A percentile compares a stretch with the other conserved stretches of the same genome.
phyloP scores from a whole-genome alignment of 2,329 filamentous ascomycete genomes.

The Calonectria pseudoreteaudii region DNA sequence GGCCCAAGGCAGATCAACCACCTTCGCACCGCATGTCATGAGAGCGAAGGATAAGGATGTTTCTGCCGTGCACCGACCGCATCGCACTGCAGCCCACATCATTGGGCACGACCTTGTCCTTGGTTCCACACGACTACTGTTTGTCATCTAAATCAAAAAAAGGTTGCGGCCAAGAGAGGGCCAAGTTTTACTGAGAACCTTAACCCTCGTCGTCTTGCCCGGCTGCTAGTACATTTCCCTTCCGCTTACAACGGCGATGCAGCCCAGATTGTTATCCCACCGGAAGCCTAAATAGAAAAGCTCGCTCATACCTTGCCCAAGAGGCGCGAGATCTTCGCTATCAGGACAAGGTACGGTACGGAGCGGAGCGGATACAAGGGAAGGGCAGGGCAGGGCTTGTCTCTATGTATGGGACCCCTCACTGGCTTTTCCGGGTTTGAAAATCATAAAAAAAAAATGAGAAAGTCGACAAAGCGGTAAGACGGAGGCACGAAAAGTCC shows the following conservation, averaged over 20 bases:
- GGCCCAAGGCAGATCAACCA: conserved; percentile 1
- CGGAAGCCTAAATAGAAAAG: conserved; percentile 1
- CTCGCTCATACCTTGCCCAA: not conserved
- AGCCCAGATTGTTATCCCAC: not conserved
- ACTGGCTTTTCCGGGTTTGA: not conserved
- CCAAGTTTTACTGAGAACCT: not conserved
- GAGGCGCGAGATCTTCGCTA: conserved; percentile 1
- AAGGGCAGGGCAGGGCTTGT: not conserved
- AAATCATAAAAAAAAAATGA: not conserved
- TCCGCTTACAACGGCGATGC: not conserved
- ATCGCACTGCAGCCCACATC: not conserved
- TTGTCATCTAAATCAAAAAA: not conserved
- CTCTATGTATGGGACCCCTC: not conserved
- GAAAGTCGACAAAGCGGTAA: conserved; percentile 17
- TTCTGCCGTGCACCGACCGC: not conserved
- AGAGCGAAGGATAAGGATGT: not conserved
- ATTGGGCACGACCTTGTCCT: not conserved
- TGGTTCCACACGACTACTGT: not conserved
- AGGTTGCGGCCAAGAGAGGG: not conserved
- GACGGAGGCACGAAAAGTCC: conserved; percentile 15
- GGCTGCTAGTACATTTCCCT: not conserved
- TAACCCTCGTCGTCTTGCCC: not conserved
- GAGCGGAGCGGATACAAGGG: conserved; percentile 5
- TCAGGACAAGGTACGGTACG: conserved; percentile 1
- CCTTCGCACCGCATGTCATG: not conserved